Percentiles rank a stretch among this genome's conserved stretches.
These are phyloP conservation scores for Ganoderma sp. DNA, from an alignment of 1,284 basidiomycete genomes.

Conservation along the genomic window DNA sequence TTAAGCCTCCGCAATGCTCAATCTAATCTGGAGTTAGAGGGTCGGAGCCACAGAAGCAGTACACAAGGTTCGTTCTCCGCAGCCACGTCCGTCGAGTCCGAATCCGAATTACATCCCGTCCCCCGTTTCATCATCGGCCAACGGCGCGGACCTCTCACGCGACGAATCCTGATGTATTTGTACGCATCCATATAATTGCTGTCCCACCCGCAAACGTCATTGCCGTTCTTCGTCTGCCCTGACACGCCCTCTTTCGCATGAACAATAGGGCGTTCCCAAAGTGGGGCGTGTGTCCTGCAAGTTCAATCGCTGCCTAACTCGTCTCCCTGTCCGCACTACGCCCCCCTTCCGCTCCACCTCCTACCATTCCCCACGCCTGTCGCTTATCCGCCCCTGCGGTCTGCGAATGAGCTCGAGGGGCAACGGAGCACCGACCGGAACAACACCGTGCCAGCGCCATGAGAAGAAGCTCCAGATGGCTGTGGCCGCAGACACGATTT, in stretches of 20 bases:
- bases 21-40: background rate
- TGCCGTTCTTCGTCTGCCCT: background rate
- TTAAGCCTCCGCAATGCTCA: background rate
- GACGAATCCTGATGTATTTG: background rate
- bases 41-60: constrained; percentile 1
- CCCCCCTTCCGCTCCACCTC: background rate
- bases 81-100: background rate
- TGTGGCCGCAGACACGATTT: constrained; percentile 1
- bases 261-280: background rate
- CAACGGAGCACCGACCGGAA: background rate
- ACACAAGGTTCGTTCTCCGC: background rate
- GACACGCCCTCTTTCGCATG: background rate
- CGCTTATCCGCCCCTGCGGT: background rate
- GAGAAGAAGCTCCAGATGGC: constrained; percentile 1
- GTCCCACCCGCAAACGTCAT: background rate
- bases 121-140: constrained; percentile 7
- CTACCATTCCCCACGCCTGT: background rate
- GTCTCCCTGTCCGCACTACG: background rate
- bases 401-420: background rate
- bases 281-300: background rate
- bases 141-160: constrained; percentile 3
- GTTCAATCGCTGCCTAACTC: background rate
- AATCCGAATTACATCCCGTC: background rate
- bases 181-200: background rate
- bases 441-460: constrained; percentile 1